Evolutionary conservation across 2,329 filamentous ascomycete genomes (phyloP).

Genomic region (Septoria petroselini): DNA sequence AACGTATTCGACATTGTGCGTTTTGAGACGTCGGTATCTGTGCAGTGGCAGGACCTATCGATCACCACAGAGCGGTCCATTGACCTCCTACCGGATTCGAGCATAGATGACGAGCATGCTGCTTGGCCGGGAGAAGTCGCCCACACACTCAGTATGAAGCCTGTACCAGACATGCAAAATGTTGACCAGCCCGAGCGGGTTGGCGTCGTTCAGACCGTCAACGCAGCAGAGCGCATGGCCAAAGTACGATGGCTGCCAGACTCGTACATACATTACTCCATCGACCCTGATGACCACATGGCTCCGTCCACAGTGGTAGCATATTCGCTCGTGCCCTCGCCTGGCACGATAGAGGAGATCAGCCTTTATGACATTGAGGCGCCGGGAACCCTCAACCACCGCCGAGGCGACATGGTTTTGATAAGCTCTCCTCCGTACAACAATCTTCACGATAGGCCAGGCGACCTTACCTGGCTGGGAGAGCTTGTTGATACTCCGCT

Average conservation of each 20-base stretch:
- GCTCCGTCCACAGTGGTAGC: slow-evolving; percentile 33
- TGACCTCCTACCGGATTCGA: slow-evolving; percentile 49
- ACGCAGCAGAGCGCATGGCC: slow-evolving; percentile 56
- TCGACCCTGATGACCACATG: slow-evolving; percentile 46
- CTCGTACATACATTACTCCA: slow-evolving; percentile 57
- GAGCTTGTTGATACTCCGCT: slow-evolving; percentile 55
- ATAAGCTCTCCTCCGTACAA: slow-evolving; percentile 31
- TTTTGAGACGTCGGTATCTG: slow-evolving; percentile 50
- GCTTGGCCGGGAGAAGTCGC: slow-evolving; percentile 57
- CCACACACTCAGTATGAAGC: slow-evolving; percentile 28
- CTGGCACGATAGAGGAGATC: slow-evolving; percentile 46
- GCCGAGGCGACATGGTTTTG: slow-evolving; percentile 54
- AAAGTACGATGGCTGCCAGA: slow-evolving; percentile 54
- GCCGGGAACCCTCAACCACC: slow-evolving; percentile 49
- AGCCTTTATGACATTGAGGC: slow-evolving; percentile 58
- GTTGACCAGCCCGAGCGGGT: slow-evolving; percentile 46
- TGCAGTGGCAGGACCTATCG: slow-evolving; percentile 59
- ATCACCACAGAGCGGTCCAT: slow-evolving; percentile 48
- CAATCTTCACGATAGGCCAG: not conserved
- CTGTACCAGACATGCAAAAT: slow-evolving; percentile 19
- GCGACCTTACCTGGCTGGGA: slow-evolving; percentile 52
- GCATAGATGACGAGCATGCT: slow-evolving; percentile 54
- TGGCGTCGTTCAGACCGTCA: slow-evolving; percentile 57
- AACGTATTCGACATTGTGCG: slow-evolving; percentile 55
- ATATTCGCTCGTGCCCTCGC: slow-evolving; percentile 21